These are phyloP conservation scores for Hyphodiscus sp. DNA, from an alignment of 2,329 filamentous ascomycete species.

Conservation along the genomic window DNA sequence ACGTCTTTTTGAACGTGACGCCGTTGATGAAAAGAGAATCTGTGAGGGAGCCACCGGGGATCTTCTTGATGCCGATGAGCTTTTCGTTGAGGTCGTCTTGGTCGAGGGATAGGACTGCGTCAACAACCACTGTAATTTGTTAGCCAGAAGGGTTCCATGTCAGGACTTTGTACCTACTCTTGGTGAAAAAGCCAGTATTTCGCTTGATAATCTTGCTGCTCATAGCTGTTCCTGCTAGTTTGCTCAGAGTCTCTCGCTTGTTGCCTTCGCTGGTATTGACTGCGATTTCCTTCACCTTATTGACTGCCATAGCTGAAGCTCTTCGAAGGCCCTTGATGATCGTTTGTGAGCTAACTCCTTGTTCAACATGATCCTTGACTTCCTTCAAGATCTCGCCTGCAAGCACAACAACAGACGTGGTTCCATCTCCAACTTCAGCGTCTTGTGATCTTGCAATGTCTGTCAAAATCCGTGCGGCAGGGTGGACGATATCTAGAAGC, in stretches of 20 bases:
- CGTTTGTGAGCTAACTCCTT: constrained; percentile 93
- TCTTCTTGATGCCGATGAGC: constrained; percentile 97
- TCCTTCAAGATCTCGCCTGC: constrained; percentile 98
- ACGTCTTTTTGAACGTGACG: constrained; percentile 99
- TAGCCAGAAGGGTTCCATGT: constrained; percentile 22
- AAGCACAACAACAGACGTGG: constrained; percentile 92
- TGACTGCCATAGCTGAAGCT: constrained; percentile 84
- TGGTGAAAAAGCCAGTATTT: constrained; percentile 94
- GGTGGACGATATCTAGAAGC: constrained; percentile 98
- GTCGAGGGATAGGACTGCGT: constrained; percentile 90
- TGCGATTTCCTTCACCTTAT: constrained; percentile 98
- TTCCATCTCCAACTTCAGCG: constrained; percentile 96
- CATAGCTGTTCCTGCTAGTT: constrained; percentile 94
- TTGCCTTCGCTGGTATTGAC: constrained; percentile 77
- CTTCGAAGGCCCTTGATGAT: constrained; percentile 94
- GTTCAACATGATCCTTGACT: constrained; percentile 91
- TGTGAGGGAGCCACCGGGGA: constrained; percentile 90
- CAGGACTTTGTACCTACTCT: constrained; percentile 56
- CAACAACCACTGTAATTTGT: constrained; percentile 74
- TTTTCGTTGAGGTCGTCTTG: constrained; percentile 97
- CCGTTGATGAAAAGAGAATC: constrained; percentile 96
- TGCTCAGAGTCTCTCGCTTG: constrained; percentile 79
- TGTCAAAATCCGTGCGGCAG: constrained; percentile 91
- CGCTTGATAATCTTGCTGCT: constrained; percentile 99
- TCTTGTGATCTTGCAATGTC: constrained; percentile 99